phyloP scores from a whole-genome alignment of 345 rosid genomes.

The Camelina hispida region DNA sequence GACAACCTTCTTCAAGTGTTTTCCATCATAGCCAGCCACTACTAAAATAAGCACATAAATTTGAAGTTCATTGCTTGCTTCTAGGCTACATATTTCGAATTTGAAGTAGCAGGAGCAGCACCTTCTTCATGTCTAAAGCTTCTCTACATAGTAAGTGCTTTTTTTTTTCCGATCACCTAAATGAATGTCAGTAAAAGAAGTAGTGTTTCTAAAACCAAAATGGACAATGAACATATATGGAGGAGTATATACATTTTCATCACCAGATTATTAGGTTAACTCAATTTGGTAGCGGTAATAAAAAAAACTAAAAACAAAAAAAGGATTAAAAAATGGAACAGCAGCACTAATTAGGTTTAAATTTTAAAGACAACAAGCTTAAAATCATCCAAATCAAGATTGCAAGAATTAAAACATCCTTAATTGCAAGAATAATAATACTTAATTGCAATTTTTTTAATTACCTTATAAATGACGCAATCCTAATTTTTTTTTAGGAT shows the following conservation, averaged over 20 bases:
- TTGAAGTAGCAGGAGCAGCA: neutral
- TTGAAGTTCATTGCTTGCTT: slow-evolving; percentile 12
- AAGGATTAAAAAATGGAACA: neutral
- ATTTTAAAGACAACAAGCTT: neutral
- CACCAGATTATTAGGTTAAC: neutral
- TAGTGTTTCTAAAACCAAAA: neutral
- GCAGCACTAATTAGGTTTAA: neutral
- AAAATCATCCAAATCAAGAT: neutral
- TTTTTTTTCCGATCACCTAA: slow-evolving; percentile 3
- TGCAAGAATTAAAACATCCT: neutral
- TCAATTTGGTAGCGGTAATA: neutral
- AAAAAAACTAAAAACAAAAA: neutral
- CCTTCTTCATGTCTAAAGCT: neutral
- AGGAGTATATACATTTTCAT: neutral
- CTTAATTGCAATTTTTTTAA: neutral
- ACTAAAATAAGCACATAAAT: neutral
- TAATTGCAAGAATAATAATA: neutral
- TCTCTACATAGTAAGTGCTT: neutral
- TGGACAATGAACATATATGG: neutral
- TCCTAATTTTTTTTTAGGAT: neutral
- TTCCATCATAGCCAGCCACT: neutral
- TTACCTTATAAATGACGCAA: neutral
- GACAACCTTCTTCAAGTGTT: neutral
- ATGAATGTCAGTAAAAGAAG: neutral
- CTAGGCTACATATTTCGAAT: neutral